Evolutionary conservation across 192 early-diverging fungal genomes (phyloP), one percentile per base, ranked within the genome.

Genomic region (Jimgerdemannia flammicorona): DNA sequence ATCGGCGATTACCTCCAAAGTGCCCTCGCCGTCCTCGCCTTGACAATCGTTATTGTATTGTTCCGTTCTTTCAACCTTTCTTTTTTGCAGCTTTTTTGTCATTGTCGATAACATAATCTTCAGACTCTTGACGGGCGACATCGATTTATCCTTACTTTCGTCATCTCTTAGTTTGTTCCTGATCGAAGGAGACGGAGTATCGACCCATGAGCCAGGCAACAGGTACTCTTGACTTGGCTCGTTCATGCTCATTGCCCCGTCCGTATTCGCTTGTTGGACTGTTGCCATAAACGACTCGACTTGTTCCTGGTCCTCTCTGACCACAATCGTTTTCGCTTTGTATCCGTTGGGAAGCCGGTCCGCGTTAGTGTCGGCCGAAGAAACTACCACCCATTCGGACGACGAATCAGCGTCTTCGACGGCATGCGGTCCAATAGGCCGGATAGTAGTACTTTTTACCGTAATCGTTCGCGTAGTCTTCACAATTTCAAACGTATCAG

Each of bases 31-130:
- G 2, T 14, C 14, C 14, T 59, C 49, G 14, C 49, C 14, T 68
- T 41, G 67, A 19, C n/a, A 44, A n/a, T 19, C 20, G 64, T 43
- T 4, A 14, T 74, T 66, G 29, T 66, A 44, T 78, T 79, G 41
- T 83, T 83, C 7, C 74, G 72, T 43, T 75, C 67, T 20, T 41
- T 68, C 67, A 41, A 68, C 71, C 66, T 82, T 77, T 20, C 69
- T 82, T 70, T 77, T 82, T 40, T 82, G 77, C 43, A 87, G 78
- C 74, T 85, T 87, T 73, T 84, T 85, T 6, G 84, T 83, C 14
- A 87, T 78, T 39, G 86, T 80, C 17, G 82, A 84, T 14, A 87
- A 75, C 71, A 87, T 74, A n/a, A 87, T 78, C 3, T 77, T 77
- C 3, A 85, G 74, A n/a, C 69, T 73, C 72, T 82, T 82, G 40